These are phyloP conservation scores for Colletotrichum plurivorum DNA, from an alignment of 2,329 filamentous ascomycete genomes.

Conservation along the genomic window DNA sequence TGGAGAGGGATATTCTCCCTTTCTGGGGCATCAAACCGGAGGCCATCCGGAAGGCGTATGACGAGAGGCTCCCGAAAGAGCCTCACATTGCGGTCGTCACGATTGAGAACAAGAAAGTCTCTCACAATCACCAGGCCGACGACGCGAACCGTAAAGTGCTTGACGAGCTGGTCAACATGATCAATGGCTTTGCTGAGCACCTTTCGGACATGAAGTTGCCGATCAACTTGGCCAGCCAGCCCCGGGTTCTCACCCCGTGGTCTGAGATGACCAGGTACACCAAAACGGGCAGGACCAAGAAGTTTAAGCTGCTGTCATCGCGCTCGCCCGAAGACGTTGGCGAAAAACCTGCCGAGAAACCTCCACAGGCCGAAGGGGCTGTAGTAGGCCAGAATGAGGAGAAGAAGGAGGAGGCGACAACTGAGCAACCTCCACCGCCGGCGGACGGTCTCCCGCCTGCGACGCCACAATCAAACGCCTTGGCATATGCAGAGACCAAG, in stretches of 20 bases:
- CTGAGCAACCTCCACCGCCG: not conserved
- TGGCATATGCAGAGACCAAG: slow-evolving; percentile 35
- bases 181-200: slow-evolving; percentile 78
- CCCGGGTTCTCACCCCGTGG: slow-evolving; percentile 79
- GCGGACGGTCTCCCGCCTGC: slow-evolving; percentile 1
- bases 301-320: slow-evolving; percentile 66
- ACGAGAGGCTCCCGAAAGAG: slow-evolving; percentile 52
- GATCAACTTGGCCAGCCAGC: slow-evolving; percentile 85
- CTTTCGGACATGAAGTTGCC: slow-evolving; percentile 88
- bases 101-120: slow-evolving; percentile 75
- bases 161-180: slow-evolving; percentile 72
- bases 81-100: slow-evolving; percentile 64
- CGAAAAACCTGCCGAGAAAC: slow-evolving; percentile 27
- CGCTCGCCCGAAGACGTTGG: slow-evolving; percentile 48
- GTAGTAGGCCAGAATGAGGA: slow-evolving; percentile 20
- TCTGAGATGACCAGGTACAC: slow-evolving; percentile 63
- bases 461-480: not conserved
- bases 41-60: slow-evolving; percentile 74
- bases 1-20: slow-evolving; percentile 80
- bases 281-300: slow-evolving; percentile 48
- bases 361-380: slow-evolving; percentile 6
- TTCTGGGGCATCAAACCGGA: slow-evolving; percentile 83
- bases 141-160: slow-evolving; percentile 53
- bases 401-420: slow-evolving; percentile 13
- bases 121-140: slow-evolving; percentile 52